phyloP scores from a whole-genome alignment of 208 protist species.

The Crithidia brevicula region DNA sequence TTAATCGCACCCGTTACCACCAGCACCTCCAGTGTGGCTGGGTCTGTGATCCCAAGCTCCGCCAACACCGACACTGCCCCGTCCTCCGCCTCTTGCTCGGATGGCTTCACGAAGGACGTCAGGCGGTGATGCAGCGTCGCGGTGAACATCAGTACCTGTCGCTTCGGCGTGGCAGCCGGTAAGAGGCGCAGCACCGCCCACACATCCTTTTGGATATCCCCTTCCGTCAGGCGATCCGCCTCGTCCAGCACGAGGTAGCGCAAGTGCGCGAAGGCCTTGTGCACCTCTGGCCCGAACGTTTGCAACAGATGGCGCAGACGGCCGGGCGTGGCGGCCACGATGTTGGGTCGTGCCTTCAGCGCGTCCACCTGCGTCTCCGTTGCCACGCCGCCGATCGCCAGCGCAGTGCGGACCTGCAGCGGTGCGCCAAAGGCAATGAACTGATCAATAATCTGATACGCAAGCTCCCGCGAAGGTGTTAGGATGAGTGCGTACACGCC shows the following conservation, averaged over 20 bases:
- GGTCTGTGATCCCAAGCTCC: slow-evolving; percentile 47
- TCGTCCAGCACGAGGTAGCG: slow-evolving; percentile 89
- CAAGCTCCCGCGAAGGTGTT: slow-evolving; percentile 97
- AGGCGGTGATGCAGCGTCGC: slow-evolving; percentile 73
- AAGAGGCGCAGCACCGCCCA: slow-evolving; percentile 47
- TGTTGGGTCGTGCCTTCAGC: slow-evolving; percentile 71
- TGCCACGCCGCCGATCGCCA: slow-evolving; percentile 77
- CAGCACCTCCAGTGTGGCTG: slow-evolving; percentile 30
- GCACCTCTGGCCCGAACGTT: slow-evolving; percentile 53
- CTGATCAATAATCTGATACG: slow-evolving; percentile 95
- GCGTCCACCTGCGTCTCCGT: slow-evolving; percentile 81
- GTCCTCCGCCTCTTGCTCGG: not conserved
- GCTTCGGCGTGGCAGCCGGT: slow-evolving; percentile 32
- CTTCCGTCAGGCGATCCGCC: slow-evolving; percentile 83
- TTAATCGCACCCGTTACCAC: slow-evolving; percentile 21
- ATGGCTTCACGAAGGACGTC: slow-evolving; percentile 25
- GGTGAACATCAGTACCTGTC: slow-evolving; percentile 76
- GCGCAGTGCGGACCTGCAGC: slow-evolving; percentile 65
- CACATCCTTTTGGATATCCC: slow-evolving; percentile 70
- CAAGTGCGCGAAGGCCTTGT: slow-evolving; percentile 64
- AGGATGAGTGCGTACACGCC: slow-evolving; percentile 97
- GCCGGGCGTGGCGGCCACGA: slow-evolving; percentile 88
- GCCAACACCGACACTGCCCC: slow-evolving; percentile 22
- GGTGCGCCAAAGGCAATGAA: slow-evolving; percentile 86
- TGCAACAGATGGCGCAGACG: slow-evolving; percentile 66